Conservation (phyloP, 805 yeast species). For the Yarrowia yakushimensis region DNA sequence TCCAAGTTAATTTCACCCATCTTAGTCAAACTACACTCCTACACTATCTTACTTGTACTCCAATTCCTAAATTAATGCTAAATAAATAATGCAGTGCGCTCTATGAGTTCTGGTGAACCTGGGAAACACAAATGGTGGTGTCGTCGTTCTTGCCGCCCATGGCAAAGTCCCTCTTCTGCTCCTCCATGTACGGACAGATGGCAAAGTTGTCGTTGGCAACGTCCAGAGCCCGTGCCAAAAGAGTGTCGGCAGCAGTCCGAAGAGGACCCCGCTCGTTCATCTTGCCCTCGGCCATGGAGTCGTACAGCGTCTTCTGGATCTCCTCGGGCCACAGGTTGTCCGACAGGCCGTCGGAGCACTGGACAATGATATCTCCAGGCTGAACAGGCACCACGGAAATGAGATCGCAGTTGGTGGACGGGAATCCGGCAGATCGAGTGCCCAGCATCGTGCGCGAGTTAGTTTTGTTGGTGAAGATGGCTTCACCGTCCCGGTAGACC, state of each 20-base stretch:
- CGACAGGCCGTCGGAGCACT: slow-evolving; percentile 28
- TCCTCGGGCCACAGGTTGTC: slow-evolving; percentile 29
- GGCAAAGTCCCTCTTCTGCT: not conserved
- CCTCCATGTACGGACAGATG: slow-evolving; percentile 27
- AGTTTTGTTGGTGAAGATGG: slow-evolving; percentile 25
- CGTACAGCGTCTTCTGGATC: slow-evolving; percentile 25
- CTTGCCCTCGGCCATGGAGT: slow-evolving; percentile 23
- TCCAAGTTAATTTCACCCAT: too few species aligned
- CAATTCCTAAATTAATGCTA: not conserved
- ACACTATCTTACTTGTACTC: too few species aligned
- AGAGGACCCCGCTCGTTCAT: slow-evolving; percentile 26
- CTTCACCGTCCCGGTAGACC: slow-evolving; percentile 28
- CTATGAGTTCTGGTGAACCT: slow-evolving; percentile 22
- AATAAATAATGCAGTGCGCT: slow-evolving; percentile 17
- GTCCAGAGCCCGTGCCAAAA: slow-evolving; percentile 25
- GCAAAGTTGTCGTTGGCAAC: slow-evolving; percentile 28
- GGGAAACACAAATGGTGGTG: slow-evolving; percentile 25
- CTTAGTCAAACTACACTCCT: too few species aligned
- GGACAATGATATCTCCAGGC: slow-evolving; percentile 27
- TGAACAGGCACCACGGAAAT: slow-evolving; percentile 25
- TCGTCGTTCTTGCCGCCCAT: slow-evolving; percentile 25
- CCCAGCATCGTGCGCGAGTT: slow-evolving; percentile 27
- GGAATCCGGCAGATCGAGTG: slow-evolving; percentile 26
- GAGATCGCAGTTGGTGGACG: slow-evolving; percentile 9
- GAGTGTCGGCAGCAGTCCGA: slow-evolving; percentile 27